Percentiles rank a stretch among this genome's conserved stretches.
These are phyloP conservation scores for Knufia fluminis DNA, from an alignment of 2,329 filamentous ascomycete genomes.

Conservation along the genomic window DNA sequence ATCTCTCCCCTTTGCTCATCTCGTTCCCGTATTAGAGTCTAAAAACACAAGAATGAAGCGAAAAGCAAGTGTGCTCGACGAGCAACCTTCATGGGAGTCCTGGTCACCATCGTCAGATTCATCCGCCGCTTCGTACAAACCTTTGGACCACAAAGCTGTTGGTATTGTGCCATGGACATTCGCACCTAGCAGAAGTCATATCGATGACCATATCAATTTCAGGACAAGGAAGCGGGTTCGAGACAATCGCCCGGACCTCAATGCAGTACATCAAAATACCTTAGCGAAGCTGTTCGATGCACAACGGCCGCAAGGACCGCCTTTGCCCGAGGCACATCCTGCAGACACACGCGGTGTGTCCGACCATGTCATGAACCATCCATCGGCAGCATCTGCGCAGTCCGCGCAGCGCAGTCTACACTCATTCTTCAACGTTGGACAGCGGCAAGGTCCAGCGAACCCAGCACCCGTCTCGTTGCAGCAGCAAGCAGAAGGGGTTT, in stretches of 20 bases:
- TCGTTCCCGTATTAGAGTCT: not conserved
- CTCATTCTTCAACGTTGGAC: constrained; percentile 13
- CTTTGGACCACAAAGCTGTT: not conserved
- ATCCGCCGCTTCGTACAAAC: not conserved
- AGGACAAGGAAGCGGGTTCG: constrained; percentile 52
- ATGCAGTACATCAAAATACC: constrained; percentile 32
- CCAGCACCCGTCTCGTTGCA: not conserved
- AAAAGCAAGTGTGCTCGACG: constrained; percentile 6
- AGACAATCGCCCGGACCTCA: constrained; percentile 49
- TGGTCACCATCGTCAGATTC: not conserved
- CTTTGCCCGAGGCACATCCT: not conserved
- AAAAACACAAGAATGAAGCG: constrained; percentile 3
- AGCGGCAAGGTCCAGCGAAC: not conserved
- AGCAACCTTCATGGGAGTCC: not conserved
- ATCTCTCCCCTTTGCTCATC: not conserved
- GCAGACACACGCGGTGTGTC: not conserved
- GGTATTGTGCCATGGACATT: not conserved
- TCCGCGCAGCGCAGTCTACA: constrained; percentile 15
- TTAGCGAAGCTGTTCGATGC: constrained; percentile 20
- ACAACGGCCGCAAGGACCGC: constrained; percentile 13
- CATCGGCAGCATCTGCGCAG: not conserved
- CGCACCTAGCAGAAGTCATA: not conserved
- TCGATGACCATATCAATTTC: constrained; percentile 37
- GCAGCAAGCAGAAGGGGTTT: not conserved
- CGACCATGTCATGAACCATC: not conserved